These are phyloP conservation scores for Coemansia sp. DNA, from an alignment of 192 early-diverging fungal genomes.

Conservation along the genomic window DNA sequence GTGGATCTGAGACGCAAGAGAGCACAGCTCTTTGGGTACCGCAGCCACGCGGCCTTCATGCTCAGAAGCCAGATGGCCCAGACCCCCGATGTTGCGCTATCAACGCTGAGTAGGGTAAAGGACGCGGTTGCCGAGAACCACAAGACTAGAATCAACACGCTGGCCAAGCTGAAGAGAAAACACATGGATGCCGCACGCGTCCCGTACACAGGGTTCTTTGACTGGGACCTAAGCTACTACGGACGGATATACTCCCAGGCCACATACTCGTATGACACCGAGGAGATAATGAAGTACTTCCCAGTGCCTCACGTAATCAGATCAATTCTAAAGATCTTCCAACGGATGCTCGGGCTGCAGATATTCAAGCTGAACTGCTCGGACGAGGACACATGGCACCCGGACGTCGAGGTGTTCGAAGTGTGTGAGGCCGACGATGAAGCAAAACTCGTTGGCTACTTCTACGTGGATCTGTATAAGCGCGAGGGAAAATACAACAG, in stretches of 20 bases:
- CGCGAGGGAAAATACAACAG: conserved; percentile 64
- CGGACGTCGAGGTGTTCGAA: conserved; percentile 68
- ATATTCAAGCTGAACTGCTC: conserved; percentile 56
- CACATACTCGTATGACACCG: conserved; percentile 62
- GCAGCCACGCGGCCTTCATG: conserved; percentile 61
- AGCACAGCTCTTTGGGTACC: conserved; percentile 63
- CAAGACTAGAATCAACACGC: conserved; percentile 53
- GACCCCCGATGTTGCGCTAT: conserved; percentile 55
- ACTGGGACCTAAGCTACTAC: conserved; percentile 75
- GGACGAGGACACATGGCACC: conserved; percentile 61
- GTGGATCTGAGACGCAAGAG: conserved; percentile 43
- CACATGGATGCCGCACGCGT: conserved; percentile 31
- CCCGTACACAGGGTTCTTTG: conserved; percentile 38
- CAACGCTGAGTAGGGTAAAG: conserved; percentile 61
- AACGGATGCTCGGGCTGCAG: conserved; percentile 60
- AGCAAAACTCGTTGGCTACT: conserved; percentile 60
- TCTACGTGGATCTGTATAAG: conserved; percentile 70
- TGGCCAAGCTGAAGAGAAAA: conserved; percentile 61
- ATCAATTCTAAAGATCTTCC: conserved; percentile 66
- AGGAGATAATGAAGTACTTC: conserved; percentile 72
- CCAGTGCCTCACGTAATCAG: conserved; percentile 52
- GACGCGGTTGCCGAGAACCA: conserved; percentile 50
- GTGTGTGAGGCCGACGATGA: conserved; percentile 59
- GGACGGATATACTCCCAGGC: conserved; percentile 59
- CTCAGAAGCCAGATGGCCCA: conserved; percentile 79